Evolutionary conservation across 2,329 filamentous ascomycete genomes (phyloP).

Genomic region (Calonectria pauciramosa): DNA sequence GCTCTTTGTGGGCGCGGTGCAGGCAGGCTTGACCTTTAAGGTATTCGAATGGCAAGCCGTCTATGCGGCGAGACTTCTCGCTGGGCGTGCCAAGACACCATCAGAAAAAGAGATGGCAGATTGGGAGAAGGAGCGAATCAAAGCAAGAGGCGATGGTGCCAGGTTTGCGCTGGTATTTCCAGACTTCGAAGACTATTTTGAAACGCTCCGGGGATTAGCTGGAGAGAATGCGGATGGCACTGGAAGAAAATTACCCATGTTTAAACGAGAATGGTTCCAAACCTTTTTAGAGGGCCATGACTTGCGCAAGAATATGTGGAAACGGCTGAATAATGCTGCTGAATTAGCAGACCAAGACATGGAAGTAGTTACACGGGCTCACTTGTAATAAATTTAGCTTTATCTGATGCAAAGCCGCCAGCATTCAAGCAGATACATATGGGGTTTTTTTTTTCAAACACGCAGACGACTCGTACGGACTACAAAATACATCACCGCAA

Average conservation of each 20-base stretch:
- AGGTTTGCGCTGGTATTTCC: neutral
- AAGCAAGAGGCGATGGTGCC: neutral
- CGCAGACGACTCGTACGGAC: too few relatives aligned
- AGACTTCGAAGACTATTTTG: neutral
- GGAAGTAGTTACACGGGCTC: too few relatives aligned
- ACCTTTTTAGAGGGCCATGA: neutral
- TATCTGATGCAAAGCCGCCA: too few relatives aligned
- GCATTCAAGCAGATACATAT: too few relatives aligned
- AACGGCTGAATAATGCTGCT: neutral
- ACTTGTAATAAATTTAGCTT: too few relatives aligned
- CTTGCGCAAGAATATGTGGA: neutral
- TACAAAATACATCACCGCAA: too few relatives aligned
- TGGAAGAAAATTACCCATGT: neutral
- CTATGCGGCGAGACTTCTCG: neutral
- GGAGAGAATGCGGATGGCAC: neutral
- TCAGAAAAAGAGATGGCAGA: neutral
- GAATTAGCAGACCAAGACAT: neutral
- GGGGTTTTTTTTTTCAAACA: too few relatives aligned
- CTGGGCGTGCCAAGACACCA: neutral
- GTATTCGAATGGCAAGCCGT: neutral
- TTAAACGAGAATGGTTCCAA: neutral
- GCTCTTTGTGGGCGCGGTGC: neutral
- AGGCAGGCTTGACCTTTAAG: neutral
- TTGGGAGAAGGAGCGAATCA: neutral
- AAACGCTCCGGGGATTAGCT: neutral